phyloP scores from a whole-genome alignment of 805 yeast species.

The Suhomyces pyralidae region DNA sequence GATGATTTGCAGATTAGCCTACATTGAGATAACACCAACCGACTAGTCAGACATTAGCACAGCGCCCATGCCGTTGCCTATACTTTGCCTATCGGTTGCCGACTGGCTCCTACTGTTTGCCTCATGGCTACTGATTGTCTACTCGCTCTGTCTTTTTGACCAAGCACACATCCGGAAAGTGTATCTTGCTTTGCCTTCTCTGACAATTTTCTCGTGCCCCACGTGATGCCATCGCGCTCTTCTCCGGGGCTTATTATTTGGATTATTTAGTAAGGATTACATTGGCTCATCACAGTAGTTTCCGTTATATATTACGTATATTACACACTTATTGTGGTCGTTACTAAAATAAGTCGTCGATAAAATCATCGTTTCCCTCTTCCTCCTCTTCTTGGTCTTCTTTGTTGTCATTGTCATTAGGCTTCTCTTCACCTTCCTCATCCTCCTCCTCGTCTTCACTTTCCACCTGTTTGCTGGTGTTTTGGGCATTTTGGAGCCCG shows the following conservation, averaged over 20 bases:
- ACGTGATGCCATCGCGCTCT: background rate
- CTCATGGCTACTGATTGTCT: background rate
- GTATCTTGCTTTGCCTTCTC: background rate
- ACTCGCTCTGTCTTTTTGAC: background rate
- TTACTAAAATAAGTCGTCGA: conserved; percentile 35
- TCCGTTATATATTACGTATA: background rate
- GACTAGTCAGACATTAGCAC: background rate
- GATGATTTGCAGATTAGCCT: conserved; percentile 2
- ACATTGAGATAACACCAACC: too few species aligned
- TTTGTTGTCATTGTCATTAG: conserved; percentile 23
- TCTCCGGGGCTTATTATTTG: background rate
- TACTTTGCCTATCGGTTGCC: too few species aligned
- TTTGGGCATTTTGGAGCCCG: conserved; percentile 8
- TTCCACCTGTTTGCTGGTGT: conserved; percentile 1
- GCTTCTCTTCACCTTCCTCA: conserved; percentile 18
- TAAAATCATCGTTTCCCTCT: conserved; percentile 29
- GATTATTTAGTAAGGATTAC: too few species aligned
- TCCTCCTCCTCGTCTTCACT: conserved; percentile 11
- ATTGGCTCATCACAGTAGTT: background rate
- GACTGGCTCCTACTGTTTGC: too few species aligned
- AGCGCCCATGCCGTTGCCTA: too few species aligned
- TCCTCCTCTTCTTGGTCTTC: conserved; percentile 17
- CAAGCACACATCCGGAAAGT: background rate
- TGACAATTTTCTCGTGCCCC: background rate
- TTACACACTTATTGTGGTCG: background rate